Conservation (phyloP, 495 filamentous ascomycete species). For the Daldinia caldariorum region DNA sequence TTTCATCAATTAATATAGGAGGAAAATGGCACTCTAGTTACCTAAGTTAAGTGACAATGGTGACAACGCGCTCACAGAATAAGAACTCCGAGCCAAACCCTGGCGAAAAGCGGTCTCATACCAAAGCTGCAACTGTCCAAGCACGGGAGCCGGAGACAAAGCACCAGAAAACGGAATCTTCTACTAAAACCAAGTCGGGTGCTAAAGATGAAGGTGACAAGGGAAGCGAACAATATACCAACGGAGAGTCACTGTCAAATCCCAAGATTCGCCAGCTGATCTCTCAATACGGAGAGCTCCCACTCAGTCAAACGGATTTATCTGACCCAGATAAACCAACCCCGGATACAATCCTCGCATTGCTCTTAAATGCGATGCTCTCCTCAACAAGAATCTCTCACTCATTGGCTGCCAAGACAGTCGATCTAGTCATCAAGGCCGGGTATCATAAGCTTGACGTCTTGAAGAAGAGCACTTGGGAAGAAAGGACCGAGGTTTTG, state of each 20-base stretch:
- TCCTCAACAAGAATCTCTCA: background rate
- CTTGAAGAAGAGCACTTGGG: slow-evolving; percentile 21
- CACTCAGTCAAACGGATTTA: slow-evolving; percentile 19
- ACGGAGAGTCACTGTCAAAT: background rate
- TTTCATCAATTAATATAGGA: background rate
- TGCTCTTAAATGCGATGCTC: slow-evolving; percentile 10
- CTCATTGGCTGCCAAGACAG: slow-evolving; percentile 11
- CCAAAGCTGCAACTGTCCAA: slow-evolving; percentile 4
- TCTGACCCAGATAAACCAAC: slow-evolving; percentile 20
- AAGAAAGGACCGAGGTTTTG: slow-evolving; percentile 14
- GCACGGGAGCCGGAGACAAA: slow-evolving; percentile 5
- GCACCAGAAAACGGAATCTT: slow-evolving; percentile 1
- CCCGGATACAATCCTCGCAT: slow-evolving; percentile 14
- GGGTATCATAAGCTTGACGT: slow-evolving; percentile 24
- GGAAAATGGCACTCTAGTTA: background rate
- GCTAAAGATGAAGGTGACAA: background rate
- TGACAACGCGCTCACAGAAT: slow-evolving; percentile 19
- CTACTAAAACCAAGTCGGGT: background rate
- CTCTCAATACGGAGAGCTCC: slow-evolving; percentile 24
- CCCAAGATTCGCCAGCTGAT: slow-evolving; percentile 13
- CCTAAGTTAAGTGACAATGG: slow-evolving; percentile 10
- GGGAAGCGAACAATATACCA: no score
- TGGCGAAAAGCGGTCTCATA: slow-evolving; percentile 21
- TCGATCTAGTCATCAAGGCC: slow-evolving; percentile 9
- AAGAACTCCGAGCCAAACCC: slow-evolving; percentile 2